These are phyloP conservation scores for Steccherinum ochraceum DNA, from an alignment of 768 basidiomycete genomes.

Conservation along the genomic window DNA sequence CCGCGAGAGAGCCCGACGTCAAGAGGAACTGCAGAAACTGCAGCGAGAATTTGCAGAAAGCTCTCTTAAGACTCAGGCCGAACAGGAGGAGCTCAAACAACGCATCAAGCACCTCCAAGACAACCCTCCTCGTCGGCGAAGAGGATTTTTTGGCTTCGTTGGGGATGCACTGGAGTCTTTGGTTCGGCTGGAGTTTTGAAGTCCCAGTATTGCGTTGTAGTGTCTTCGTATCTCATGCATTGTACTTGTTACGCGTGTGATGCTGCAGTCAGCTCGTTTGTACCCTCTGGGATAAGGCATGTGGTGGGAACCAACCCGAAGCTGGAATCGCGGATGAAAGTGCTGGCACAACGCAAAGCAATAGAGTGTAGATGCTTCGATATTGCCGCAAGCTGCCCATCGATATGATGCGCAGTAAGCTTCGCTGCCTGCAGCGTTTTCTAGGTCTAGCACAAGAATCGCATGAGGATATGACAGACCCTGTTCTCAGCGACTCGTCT, in stretches of 20 bases:
- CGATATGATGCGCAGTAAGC: not conserved
- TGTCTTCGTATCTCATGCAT: not conserved
- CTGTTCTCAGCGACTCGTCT: too few species aligned
- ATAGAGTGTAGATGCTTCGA: not conserved
- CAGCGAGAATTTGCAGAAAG: not conserved
- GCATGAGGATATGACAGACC: too few species aligned
- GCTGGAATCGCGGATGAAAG: not conserved
- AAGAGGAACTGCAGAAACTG: not conserved
- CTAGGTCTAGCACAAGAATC: too few species aligned
- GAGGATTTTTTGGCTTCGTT: constrained; percentile 1
- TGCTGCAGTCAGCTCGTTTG: not conserved
- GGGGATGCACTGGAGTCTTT: not conserved
- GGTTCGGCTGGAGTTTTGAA: not conserved
- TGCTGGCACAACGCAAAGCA: not conserved
- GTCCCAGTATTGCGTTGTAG: not conserved
- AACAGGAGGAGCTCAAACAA: not conserved
- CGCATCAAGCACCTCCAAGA: not conserved
- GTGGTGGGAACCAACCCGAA: not conserved
- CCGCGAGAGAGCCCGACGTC: not conserved
- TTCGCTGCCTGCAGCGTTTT: not conserved
- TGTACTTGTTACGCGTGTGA: not conserved
- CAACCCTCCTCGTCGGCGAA: not conserved
- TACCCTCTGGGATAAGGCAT: too few species aligned
- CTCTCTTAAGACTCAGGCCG: not conserved
- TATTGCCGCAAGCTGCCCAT: too few species aligned